Evolutionary conservation across 2,329 filamentous ascomycete genomes (phyloP), one percentile per base, ranked within the genome.

Genomic region (Talaromyces piceae): DNA sequence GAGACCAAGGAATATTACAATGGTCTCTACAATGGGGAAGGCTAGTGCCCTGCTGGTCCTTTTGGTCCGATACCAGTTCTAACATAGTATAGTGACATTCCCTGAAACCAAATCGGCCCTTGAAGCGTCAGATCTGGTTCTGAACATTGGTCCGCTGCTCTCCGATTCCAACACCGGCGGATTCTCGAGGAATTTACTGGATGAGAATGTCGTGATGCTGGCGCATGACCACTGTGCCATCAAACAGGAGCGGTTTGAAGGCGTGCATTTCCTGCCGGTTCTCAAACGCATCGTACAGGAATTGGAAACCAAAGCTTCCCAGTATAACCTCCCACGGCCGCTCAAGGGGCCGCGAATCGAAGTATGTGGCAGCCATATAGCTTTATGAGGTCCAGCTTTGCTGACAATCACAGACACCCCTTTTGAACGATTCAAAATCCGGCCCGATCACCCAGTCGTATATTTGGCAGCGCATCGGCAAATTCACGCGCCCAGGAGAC

Each of bases 11-110:
- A 77, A 8, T 85, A 79, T 60, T 93, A 85, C 60, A 86, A 86
- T 23, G 88, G 89, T 54, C 86, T 94, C 5, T 93, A 93, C 65
- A 84, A 85, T 5, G 88, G 88, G 16, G 20, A 43, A 16, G 37
- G 37, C 22, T n/a, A 18, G 37, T 41, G n/a, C 5, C 11, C 5
- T 41, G 7, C 2, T 41, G n/a, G n/a, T 22, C 22, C n/a, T 41
- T 31, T n/a, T n/a, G 26, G 26, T 6, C 11, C 11, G 11, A 28
- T 31, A 31, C 4, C 30, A 31, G 30, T 31, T 13, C 30, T 31
- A 31, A 31, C 11, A 31, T 5, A n/a, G 1, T 4, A 51, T 5
- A 51, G 39, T 43, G 5, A 23, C 39, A 5, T 43, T 43, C 8
- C 54, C 60, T 30, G 58, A 59, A 4, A 56, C 62, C 0, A 61